Conservation (phyloP, 2,329 filamentous ascomycete genomes). For the Elsinoe perseae region DNA sequence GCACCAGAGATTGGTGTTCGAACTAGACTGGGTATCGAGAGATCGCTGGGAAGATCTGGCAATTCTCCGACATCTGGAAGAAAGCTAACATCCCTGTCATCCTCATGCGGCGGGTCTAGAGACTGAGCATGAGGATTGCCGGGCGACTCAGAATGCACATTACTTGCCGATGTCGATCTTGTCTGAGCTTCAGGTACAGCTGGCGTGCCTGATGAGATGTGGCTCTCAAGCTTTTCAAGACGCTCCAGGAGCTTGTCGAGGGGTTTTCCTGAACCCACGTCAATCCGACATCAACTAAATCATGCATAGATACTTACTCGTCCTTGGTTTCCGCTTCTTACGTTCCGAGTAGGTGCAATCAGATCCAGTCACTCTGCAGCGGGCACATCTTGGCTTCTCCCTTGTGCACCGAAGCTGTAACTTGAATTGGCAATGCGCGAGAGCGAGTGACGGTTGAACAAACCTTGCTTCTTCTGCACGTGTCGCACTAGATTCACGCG, state of each 20-base stretch:
- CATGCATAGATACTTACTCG: not conserved
- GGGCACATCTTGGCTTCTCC: conserved; percentile 12
- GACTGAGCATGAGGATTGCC: too few relatives aligned
- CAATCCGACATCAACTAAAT: not conserved
- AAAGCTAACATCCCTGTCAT: not conserved
- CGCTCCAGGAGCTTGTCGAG: conserved; percentile 12
- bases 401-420: conserved; percentile 7
- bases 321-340: conserved; percentile 5
- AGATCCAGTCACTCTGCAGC: not conserved
- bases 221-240: conserved; percentile 9
- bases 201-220: not conserved
- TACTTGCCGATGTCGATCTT: not conserved
- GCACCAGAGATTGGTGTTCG: not conserved
- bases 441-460: not conserved
- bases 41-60: not conserved
- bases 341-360: conserved; percentile 8
- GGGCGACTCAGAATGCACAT: not conserved
- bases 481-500: not conserved
- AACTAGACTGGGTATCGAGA: not conserved
- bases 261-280: not conserved
- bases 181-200: not conserved
- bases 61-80: not conserved
- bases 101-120: not conserved
- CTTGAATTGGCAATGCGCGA: not conserved
- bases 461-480: conserved; percentile 13